Evolutionary conservation across 306 rosid genomes (phyloP).

Genomic region (Lablab purpureus): DNA sequence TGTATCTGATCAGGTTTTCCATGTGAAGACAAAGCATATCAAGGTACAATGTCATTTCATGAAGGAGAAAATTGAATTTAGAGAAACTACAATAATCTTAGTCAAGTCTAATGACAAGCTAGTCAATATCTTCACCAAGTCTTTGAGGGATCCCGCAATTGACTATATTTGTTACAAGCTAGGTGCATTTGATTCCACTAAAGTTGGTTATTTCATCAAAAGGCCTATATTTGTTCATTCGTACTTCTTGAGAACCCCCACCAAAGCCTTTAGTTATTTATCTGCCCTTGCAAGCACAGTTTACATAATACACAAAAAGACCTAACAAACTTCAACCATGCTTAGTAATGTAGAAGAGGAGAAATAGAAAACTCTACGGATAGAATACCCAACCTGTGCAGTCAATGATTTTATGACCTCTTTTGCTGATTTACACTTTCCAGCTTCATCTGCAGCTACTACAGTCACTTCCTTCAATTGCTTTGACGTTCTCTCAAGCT

Average conservation of each 20-base stretch:
- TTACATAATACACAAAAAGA: conserved; percentile 37
- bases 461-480: conserved; percentile 79
- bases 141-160: too few species aligned
- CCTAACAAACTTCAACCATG: conserved; percentile 21
- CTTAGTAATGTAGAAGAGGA: conserved; percentile 17
- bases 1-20: too few species aligned
- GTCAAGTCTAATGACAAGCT: too few species aligned
- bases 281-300: conserved; percentile 14
- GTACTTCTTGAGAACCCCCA: conserved; percentile 20
- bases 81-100: too few species aligned
- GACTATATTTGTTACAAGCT: too few species aligned
- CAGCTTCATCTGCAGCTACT: conserved; percentile 87
- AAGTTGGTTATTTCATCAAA: conserved; percentile 8
- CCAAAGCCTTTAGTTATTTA: conserved; percentile 3
- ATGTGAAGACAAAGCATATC: too few species aligned
- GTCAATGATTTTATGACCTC: conserved; percentile 88
- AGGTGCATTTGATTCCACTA: neutral
- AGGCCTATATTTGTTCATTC: conserved; percentile 7
- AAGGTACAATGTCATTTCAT: too few species aligned
- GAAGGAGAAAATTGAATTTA: too few species aligned
- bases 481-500: conserved; percentile 75
- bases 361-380: neutral
- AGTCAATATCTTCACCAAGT: too few species aligned
- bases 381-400: conserved; percentile 73
- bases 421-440: conserved; percentile 90